A percentile compares a stretch with the other conserved stretches of the same genome.
Conservation (phyloP, 495 filamentous ascomycete species). For the Astrothelium subdiscretum region DNA sequence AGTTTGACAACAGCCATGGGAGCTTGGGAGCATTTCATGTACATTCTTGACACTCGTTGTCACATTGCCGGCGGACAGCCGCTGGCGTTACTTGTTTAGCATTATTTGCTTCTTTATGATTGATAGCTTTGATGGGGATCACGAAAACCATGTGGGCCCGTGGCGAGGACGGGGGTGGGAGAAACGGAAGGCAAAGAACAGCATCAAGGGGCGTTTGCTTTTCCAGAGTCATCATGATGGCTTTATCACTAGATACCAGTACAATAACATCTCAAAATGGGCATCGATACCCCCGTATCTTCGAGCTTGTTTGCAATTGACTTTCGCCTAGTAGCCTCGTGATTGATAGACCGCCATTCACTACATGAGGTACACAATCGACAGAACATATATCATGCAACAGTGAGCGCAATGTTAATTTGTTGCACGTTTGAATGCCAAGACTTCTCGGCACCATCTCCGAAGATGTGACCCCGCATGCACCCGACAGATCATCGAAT, state of each 20-base stretch:
- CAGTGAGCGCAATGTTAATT: too few relatives aligned
- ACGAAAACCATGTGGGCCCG: not conserved
- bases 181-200: not conserved
- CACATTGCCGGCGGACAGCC: not conserved
- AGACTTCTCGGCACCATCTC: not conserved
- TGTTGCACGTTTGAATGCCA: not conserved
- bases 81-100: not conserved
- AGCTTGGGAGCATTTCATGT: not conserved
- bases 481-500: not conserved
- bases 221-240: not conserved
- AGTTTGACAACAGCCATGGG: not conserved
- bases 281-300: not conserved
- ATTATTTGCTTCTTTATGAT: not conserved
- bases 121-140: not conserved
- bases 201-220: not conserved
- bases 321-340: too few relatives aligned
- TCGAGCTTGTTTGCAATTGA: too few relatives aligned
- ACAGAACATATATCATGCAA: too few relatives aligned
- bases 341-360: too few relatives aligned
- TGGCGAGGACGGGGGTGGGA: not conserved
- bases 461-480: not conserved
- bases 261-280: not conserved
- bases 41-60: slow-evolving; percentile 2
- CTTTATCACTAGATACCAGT: not conserved
- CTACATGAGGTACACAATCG: too few relatives aligned